phyloP scores from a whole-genome alignment of 1,139 yeast species.

The Suhomyces yuchorum region DNA sequence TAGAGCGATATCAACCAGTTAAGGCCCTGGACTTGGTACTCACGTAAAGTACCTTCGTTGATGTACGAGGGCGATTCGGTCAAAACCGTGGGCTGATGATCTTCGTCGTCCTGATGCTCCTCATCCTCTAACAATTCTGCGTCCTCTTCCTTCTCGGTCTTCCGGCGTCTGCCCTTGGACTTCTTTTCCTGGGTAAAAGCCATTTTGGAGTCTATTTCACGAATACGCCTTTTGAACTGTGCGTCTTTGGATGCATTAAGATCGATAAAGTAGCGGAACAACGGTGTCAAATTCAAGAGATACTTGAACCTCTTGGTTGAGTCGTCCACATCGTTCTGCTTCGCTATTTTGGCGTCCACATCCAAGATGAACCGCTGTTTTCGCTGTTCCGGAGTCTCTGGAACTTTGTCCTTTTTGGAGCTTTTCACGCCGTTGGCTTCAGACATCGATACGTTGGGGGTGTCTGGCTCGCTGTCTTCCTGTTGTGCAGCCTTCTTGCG shows the following conservation, averaged over 20 bases:
- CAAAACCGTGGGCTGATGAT: conserved; percentile 47
- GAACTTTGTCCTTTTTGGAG: neutral
- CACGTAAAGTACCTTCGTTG: conserved; percentile 59
- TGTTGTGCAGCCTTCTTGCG: conserved; percentile 3
- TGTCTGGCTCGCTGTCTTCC: neutral
- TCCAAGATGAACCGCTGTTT: conserved; percentile 50
- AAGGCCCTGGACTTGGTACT: conserved; percentile 88
- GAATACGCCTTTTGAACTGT: conserved; percentile 48
- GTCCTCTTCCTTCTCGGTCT: conserved; percentile 71
- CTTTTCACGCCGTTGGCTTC: conserved; percentile 1
- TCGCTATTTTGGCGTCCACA: conserved; percentile 56
- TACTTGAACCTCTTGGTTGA: conserved; percentile 72
- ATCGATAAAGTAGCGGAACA: conserved; percentile 69
- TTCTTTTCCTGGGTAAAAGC: conserved; percentile 14
- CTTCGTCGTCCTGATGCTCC: conserved; percentile 35
- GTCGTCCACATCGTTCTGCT: conserved; percentile 61
- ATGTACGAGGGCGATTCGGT: conserved; percentile 67
- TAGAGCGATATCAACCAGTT: conserved; percentile 87
- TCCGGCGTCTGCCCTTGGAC: conserved; percentile 43
- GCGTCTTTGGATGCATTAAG: conserved; percentile 67
- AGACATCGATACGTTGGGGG: neutral
- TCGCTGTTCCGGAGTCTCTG: conserved; percentile 24
- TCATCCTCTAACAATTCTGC: conserved; percentile 64
- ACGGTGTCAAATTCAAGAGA: conserved; percentile 62
- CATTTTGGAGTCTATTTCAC: conserved; percentile 38